Evolutionary conservation across 495 filamentous ascomycete genomes (phyloP).

Genomic region (Penicillium malachiteum): DNA sequence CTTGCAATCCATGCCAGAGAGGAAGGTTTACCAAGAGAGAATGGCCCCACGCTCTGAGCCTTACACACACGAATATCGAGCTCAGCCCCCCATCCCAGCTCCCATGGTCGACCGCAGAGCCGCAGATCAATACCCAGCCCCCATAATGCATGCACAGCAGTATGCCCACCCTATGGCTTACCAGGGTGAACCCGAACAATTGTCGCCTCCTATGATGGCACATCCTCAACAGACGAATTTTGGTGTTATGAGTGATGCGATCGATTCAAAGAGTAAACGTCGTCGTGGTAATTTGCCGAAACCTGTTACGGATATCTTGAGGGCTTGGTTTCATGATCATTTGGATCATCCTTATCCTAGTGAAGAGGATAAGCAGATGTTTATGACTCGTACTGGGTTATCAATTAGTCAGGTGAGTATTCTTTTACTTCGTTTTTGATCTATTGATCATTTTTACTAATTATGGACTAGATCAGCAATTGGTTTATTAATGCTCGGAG

Average conservation of each 20-base stretch:
- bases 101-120: constrained; percentile 27
- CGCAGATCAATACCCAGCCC: constrained; percentile 26
- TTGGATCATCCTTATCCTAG: constrained; percentile 82
- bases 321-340: constrained; percentile 77
- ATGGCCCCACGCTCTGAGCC: constrained; percentile 32
- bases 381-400: constrained; percentile 73
- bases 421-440: too few relatives aligned
- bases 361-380: constrained; percentile 84
- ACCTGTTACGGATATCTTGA: constrained; percentile 75
- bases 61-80: constrained; percentile 30
- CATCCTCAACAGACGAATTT: constrained; percentile 44
- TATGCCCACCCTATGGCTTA: constrained; percentile 38
- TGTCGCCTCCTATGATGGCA: constrained; percentile 27
- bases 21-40: constrained; percentile 33
- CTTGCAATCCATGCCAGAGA: constrained; percentile 37
- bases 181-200: constrained; percentile 34
- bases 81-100: constrained; percentile 15
- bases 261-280: constrained; percentile 53
- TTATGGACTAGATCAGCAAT: constrained; percentile 71
- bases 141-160: constrained; percentile 31
- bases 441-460: neutral
- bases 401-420: constrained; percentile 72
- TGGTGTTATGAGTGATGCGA: constrained; percentile 43
- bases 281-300: constrained; percentile 86
- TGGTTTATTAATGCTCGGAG: constrained; percentile 95